Base-by-base conservation (phyloP, 805 yeast species). In the Starmerella ratchasimensis region DNA sequence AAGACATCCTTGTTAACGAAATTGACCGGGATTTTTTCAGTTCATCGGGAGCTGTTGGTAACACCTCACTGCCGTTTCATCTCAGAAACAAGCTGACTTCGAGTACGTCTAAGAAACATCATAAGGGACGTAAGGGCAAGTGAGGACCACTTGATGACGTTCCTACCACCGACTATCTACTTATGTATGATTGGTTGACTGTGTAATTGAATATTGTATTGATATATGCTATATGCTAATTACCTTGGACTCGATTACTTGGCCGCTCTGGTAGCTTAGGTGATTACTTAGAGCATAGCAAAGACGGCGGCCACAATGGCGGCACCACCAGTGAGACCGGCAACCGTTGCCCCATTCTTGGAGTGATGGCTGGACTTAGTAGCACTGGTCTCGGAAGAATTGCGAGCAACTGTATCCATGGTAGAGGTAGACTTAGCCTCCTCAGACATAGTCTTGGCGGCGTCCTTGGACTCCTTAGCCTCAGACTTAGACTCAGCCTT, bases 21-120 rank as follows among this genome's bases (percentile, higher is more conserved):
- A 64, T 88, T 47, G 96, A 88, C 57, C 66, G 72, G 26, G 94
- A 83, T 41, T 88, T 88, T 54, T 88, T 88, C 66, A 67, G 70
- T 39, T 71, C 76, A 75, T 69, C 67, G 41, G 61, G 59, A 13
- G 73, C 76, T 3, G 65, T 67, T 44, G 93, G 93, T 3, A 71
- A 68, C 37, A 53, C 77, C 43, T 64, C 65, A 29, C 63, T 69
- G 5, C 94, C 97, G 5, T 83, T 82, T 68, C 95, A 88, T 55
- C 37, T 43, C 25, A 47, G 51, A 37, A 39, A 9, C 38, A 33
- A 23, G 53, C 49, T 5, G 51, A 51, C 25, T 15, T 16, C 19
- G 18, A 44, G 37, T 22, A 58, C 58, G 4, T 58, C 60, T 30
- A 74, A 72, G 64, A 75, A 73, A 54, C 82, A 78, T 54, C 70